phyloP scores from a whole-genome alignment of 2,329 filamentous ascomycete species.

The Sporothrix luriei region DNA sequence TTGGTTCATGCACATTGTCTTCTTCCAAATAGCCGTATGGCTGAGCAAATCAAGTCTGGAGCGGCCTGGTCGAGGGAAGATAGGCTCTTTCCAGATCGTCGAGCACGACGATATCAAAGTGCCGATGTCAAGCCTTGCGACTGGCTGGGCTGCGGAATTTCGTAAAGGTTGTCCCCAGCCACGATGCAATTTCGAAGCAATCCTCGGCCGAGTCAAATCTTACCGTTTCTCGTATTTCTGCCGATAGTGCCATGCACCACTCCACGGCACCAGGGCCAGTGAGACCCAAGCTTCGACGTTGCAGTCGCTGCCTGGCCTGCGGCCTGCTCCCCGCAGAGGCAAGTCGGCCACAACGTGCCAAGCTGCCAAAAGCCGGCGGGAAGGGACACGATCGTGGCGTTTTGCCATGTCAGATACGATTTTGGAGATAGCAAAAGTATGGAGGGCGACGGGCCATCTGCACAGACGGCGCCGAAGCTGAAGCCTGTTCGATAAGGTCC shows the following conservation, averaged over 20 bases:
- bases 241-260: background rate
- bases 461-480: background rate
- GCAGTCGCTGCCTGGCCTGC: slow-evolving; percentile 7
- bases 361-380: background rate
- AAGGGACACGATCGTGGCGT: slow-evolving; percentile 14
- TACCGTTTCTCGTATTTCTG: background rate
- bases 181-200: background rate
- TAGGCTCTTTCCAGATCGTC: background rate
- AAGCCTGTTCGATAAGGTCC: too few species aligned
- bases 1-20: background rate
- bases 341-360: background rate
- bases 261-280: too few species aligned
- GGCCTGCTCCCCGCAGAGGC: background rate
- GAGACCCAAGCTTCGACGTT: background rate
- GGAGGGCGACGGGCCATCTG: slow-evolving; percentile 1
- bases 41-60: background rate
- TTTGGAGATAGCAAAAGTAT: background rate
- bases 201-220: background rate
- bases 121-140: too few species aligned
- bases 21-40: background rate
- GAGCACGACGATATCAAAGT: too few species aligned
- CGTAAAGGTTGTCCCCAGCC: background rate
- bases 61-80: background rate
- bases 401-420: slow-evolving; percentile 17
- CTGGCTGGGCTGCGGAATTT: too few species aligned